Percentiles rank a stretch among this genome's conserved stretches.
Evolutionary conservation across 345 rosid species (phyloP).

Genomic region (Sisymbrium altissimum): DNA sequence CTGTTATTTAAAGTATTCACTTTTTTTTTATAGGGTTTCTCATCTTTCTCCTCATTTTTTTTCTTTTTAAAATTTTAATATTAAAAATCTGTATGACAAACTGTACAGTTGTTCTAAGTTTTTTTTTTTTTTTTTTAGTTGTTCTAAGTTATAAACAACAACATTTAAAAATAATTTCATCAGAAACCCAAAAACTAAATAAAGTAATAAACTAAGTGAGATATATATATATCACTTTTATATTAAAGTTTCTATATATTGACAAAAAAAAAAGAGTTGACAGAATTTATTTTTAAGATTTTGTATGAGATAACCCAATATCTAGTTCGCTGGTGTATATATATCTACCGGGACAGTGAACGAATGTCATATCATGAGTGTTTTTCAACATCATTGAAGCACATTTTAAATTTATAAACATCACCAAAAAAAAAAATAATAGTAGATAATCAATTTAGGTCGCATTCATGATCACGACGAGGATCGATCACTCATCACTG

Average conservation of each 20-base stretch:
- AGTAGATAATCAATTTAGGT: no score
- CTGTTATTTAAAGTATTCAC: no score
- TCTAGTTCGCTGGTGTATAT: not conserved
- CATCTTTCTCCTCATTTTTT: no score
- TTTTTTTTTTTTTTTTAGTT: no score
- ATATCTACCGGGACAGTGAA: slow-evolving; percentile 4
- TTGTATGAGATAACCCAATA: not conserved
- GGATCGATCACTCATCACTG: not conserved
- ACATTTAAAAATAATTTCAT: not conserved
- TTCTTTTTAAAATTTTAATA: no score
- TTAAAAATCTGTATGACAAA: no score
- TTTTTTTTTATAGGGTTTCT: no score
- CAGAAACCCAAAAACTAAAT: not conserved
- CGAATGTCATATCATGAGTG: not conserved
- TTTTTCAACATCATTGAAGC: not conserved
- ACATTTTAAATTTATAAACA: not conserved
- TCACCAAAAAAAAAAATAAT: not conserved
- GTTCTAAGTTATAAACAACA: no score
- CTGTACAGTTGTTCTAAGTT: no score
- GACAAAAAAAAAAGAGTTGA: not conserved
- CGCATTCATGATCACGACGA: slow-evolving; percentile 1
- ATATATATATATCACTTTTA: not conserved
- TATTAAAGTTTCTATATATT: not conserved
- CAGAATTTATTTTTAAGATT: not conserved
- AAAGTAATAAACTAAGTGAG: not conserved